Percentiles rank a stretch among this genome's conserved stretches.
phyloP scores from a whole-genome alignment of 495 filamentous ascomycete species.

The Podospora pseudoanserina region DNA sequence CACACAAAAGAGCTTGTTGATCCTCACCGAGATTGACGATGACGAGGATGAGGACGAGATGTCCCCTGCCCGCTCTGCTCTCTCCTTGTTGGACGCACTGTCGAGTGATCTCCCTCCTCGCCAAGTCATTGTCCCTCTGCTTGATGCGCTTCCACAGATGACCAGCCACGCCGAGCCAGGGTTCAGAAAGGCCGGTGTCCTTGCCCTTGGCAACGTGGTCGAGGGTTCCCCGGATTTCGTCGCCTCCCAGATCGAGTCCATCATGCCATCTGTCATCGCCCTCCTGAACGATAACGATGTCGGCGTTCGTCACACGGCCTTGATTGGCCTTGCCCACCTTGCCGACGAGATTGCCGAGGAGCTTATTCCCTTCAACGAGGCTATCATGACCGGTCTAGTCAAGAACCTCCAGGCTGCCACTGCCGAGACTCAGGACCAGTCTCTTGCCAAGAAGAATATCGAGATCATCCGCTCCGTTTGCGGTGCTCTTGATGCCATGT shows the following conservation, averaged over 20 bases:
- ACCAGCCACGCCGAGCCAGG: slow-evolving; percentile 67
- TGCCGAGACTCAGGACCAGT: slow-evolving; percentile 39
- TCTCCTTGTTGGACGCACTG: slow-evolving; percentile 84
- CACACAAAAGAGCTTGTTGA: slow-evolving; percentile 77
- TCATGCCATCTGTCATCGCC: slow-evolving; percentile 81
- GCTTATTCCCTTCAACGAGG: slow-evolving; percentile 74
- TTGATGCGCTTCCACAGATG: slow-evolving; percentile 78
- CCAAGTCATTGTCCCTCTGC: slow-evolving; percentile 89
- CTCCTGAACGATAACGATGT: slow-evolving; percentile 78
- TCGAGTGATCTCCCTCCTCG: slow-evolving; percentile 82
- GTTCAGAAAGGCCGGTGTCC: slow-evolving; percentile 81
- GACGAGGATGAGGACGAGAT: slow-evolving; percentile 89
- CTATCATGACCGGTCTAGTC: slow-evolving; percentile 76
- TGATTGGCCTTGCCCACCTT: slow-evolving; percentile 80
- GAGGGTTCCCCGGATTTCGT: slow-evolving; percentile 97
- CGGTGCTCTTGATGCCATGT: slow-evolving; percentile 85
- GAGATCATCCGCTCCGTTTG: slow-evolving; percentile 86
- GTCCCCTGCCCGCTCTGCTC: slow-evolving; percentile 80
- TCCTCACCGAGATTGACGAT: slow-evolving; percentile 81
- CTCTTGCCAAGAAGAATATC: slow-evolving; percentile 65
- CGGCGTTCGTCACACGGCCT: slow-evolving; percentile 78
- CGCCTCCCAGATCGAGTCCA: slow-evolving; percentile 77
- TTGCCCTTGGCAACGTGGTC: slow-evolving; percentile 88
- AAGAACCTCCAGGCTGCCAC: slow-evolving; percentile 82
- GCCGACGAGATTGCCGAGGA: slow-evolving; percentile 92